Conservation (phyloP, 2,329 filamentous ascomycete genomes). For the Capronia epimyces region DNA sequence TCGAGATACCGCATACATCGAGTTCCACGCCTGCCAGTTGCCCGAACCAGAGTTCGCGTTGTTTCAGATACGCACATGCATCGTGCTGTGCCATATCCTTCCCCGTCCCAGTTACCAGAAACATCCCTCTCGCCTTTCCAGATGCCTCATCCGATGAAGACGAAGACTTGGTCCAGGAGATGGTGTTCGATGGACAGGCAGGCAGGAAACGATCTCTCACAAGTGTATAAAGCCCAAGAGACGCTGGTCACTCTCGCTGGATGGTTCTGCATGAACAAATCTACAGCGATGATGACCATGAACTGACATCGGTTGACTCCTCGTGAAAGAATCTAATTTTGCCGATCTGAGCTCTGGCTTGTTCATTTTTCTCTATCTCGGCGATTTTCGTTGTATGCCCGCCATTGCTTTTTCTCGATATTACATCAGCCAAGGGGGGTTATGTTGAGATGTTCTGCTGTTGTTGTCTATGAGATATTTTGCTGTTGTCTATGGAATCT, state of each 20-base stretch:
- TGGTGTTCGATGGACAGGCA: background rate
- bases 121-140: slow-evolving; percentile 4
- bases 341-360: slow-evolving; percentile 28
- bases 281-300: slow-evolving; percentile 25
- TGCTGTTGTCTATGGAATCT: too few species aligned
- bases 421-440: too few species aligned
- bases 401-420: background rate
- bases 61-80: too few species aligned
- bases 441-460: too few species aligned
- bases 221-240: background rate
- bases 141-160: background rate
- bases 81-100: background rate
- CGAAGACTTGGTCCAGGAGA: background rate
- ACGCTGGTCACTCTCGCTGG: slow-evolving; percentile 2
- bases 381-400: background rate
- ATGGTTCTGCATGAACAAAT: slow-evolving; percentile 23
- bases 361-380: slow-evolving; percentile 5
- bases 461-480: too few species aligned
- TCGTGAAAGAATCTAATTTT: slow-evolving; percentile 22
- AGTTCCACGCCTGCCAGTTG: too few species aligned
- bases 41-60: too few species aligned
- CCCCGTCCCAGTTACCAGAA: slow-evolving; percentile 9
- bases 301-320: slow-evolving; percentile 28
- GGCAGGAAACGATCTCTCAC: background rate
- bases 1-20: too few species aligned